Percentiles rank a stretch among this genome's conserved stretches.
These are phyloP conservation scores for Candida corydali DNA, from an alignment of 805 yeast genomes.

Conservation along the genomic window DNA sequence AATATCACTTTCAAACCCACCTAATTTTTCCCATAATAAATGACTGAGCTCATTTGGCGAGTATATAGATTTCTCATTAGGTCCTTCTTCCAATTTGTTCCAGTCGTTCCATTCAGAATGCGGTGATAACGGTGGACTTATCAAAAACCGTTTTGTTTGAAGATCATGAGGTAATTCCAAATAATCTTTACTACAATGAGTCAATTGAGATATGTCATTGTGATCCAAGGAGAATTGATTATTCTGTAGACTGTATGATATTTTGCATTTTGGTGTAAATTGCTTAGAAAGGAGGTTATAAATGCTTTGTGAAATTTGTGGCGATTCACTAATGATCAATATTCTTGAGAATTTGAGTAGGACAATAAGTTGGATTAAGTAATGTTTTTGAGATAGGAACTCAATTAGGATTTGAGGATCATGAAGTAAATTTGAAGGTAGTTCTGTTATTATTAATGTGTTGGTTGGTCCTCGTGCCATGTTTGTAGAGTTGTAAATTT, in stretches of 20 bases:
- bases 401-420: slow-evolving; percentile 25
- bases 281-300: slow-evolving; percentile 12
- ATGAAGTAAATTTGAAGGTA: slow-evolving; percentile 16
- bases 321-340: slow-evolving; percentile 27
- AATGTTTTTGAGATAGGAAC: slow-evolving; percentile 19
- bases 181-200: slow-evolving; percentile 13
- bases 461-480: slow-evolving; percentile 23
- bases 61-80: slow-evolving; percentile 29
- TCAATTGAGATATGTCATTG: not conserved
- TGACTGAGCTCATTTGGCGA: slow-evolving; percentile 40
- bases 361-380: slow-evolving; percentile 28
- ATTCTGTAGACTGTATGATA: slow-evolving; percentile 33
- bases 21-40: slow-evolving; percentile 41
- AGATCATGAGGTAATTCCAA: slow-evolving; percentile 39
- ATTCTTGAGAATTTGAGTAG: slow-evolving; percentile 31
- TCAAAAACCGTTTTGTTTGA: slow-evolving; percentile 34
- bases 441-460: slow-evolving; percentile 32
- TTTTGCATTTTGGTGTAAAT: slow-evolving; percentile 10
- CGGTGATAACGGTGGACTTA: slow-evolving; percentile 44
- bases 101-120: slow-evolving; percentile 43
- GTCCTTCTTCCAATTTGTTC: slow-evolving; percentile 39
- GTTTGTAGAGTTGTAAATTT: no score
- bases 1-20: slow-evolving; percentile 33
- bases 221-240: slow-evolving; percentile 15
- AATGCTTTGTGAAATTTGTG: slow-evolving; percentile 18